Evolutionary conservation across 805 yeast genomes (phyloP).

Genomic region (Jamesozyma spencerorum): DNA sequence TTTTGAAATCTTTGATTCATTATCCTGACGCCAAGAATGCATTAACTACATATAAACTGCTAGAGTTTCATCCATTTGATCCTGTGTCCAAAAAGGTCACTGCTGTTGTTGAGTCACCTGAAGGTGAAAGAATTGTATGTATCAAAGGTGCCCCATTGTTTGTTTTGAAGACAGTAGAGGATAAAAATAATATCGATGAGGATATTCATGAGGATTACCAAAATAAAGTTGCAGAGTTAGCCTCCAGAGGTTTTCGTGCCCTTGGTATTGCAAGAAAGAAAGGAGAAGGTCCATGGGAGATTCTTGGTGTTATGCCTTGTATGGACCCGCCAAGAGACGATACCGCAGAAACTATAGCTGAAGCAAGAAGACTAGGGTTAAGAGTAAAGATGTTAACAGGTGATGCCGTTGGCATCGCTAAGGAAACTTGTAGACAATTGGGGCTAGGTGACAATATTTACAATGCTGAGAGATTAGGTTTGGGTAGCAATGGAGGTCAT

Average conservation of each 20-base stretch:
- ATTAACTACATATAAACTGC: constrained; percentile 84
- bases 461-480: constrained; percentile 94
- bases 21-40: constrained; percentile 93
- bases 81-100: constrained; percentile 96
- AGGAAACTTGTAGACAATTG: constrained; percentile 95
- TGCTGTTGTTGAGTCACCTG: constrained; percentile 91
- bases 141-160: constrained; percentile 98
- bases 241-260: constrained; percentile 97
- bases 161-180: constrained; percentile 93
- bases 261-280: constrained; percentile 98
- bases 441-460: constrained; percentile 93
- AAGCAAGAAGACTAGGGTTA: constrained; percentile 84
- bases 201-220: constrained; percentile 88
- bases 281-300: constrained; percentile 98
- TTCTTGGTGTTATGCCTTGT: constrained; percentile 96
- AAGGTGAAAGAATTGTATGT: constrained; percentile 89
- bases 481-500: constrained; percentile 82
- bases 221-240: constrained; percentile 95
- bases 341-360: constrained; percentile 87
- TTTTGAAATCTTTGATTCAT: constrained; percentile 76
- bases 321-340: constrained; percentile 99
- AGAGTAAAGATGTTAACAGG: constrained; percentile 97
- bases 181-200: constrained; percentile 92
- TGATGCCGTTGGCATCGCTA: constrained; percentile 98
- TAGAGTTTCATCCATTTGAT: constrained; percentile 95